A percentile compares a stretch with the other conserved stretches of the same genome.
phyloP scores from a whole-genome alignment of 1,284 basidiomycete species.

The Irpex sp. region DNA sequence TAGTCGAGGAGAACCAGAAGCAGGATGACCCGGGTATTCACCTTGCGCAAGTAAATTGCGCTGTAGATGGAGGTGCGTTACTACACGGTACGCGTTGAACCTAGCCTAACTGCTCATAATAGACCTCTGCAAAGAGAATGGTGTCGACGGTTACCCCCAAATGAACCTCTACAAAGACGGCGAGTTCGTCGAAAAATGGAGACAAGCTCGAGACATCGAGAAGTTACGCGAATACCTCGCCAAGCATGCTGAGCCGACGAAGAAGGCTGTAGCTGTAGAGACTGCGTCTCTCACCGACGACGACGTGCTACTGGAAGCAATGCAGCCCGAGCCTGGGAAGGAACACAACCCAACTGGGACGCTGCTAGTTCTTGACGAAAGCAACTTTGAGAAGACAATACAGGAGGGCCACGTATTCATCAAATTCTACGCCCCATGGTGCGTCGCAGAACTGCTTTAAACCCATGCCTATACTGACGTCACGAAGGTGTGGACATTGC shows the following conservation, averaged over 20 bases:
- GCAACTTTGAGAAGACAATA: conserved; percentile 46
- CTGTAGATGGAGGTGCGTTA: conserved; percentile 76
- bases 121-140: conserved; percentile 78
- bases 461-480: background rate
- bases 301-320: background rate
- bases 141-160: conserved; percentile 74
- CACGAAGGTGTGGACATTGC: conserved; percentile 77
- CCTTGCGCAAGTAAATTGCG: conserved; percentile 85
- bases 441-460: conserved; percentile 11
- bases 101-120: background rate
- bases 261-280: conserved; percentile 12
- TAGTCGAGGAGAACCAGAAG: conserved; percentile 54
- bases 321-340: conserved; percentile 13
- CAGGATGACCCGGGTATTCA: conserved; percentile 55
- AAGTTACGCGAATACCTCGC: conserved; percentile 47
- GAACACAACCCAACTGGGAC: conserved; percentile 57
- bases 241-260: conserved; percentile 27
- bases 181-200: conserved; percentile 52
- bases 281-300: background rate
- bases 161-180: conserved; percentile 75
- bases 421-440: conserved; percentile 92
- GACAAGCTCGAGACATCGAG: conserved; percentile 44
- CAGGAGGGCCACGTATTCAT: conserved; percentile 68
- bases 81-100: background rate
- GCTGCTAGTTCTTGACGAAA: conserved; percentile 49